Base-by-base conservation (phyloP, 352 stramenopile genomes). In the Phytophthora meadii region DNA sequence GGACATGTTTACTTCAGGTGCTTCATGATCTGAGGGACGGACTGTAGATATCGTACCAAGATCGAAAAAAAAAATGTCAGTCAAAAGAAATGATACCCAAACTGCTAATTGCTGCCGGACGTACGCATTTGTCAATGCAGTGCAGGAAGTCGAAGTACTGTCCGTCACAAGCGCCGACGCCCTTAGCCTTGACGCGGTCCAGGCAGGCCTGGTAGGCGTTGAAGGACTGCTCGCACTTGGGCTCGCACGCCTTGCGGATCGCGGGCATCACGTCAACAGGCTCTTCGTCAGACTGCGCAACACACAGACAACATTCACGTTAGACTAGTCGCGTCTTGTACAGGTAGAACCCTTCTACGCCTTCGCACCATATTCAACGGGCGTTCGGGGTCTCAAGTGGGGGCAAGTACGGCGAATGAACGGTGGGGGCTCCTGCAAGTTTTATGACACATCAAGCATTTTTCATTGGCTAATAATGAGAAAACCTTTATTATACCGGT, bases 111-210 rank as follows among this genome's bases (percentile, higher is more conserved):
- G 12, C 19, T 6, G 15, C 34, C 25, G 7, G 14, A 86, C 84
- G 49, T 90, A 97, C 91, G 78, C 95, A 98, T 88, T 97, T 90
- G 77, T 98, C 95, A 54, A 98, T 88, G 77, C 95, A 98, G 82
- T 98, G 90, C 67, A 98, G 82, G 64, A 93, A 91, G 77, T 98
- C 95, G 69, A 98, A 98, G 78, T 98, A 98, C 84, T 98, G 97
- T 67, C 92, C 92, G 68, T 98, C 93, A 74, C 95, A 98, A 54
- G 91, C 84, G 34, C 93, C 94, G 36, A 98, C 89, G 49, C 91
- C 92, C 78, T 97, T 97, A 65, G 82, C 83, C 49, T 85, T 88
- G 65, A 98, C 96, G 62, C 95, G 90, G 61, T 95, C 80, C 46
- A 97, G 77, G 72, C 95, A 98, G 14, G 81, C 90, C 58, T 97